These are phyloP conservation scores for Delphinella strobiligena DNA, from an alignment of 2,329 filamentous ascomycete genomes.

Conservation along the genomic window DNA sequence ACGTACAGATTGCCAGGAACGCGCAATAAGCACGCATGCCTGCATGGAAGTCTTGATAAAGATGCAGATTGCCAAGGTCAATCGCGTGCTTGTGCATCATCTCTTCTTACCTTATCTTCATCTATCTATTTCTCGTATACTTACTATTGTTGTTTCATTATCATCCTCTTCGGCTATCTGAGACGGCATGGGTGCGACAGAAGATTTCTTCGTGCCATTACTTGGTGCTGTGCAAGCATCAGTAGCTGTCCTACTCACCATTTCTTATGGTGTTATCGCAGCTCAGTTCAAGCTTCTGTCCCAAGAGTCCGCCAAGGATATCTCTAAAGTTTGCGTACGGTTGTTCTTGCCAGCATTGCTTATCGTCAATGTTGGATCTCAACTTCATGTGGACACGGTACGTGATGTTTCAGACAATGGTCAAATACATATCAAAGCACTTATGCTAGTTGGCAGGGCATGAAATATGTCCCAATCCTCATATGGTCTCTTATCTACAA, in stretches of 20 bases:
- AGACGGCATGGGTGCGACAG: background rate
- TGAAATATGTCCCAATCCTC: slow-evolving; percentile 16
- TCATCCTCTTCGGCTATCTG: background rate
- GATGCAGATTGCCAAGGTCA: background rate
- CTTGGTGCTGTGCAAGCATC: slow-evolving; percentile 44
- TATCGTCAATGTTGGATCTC: slow-evolving; percentile 40
- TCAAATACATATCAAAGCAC: background rate
- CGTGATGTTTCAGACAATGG: slow-evolving; percentile 14
- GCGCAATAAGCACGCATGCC: background rate
- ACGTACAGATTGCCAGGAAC: background rate
- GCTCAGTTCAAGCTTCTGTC: slow-evolving; percentile 39
- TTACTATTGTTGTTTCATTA: too few species aligned
- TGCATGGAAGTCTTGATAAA: background rate
- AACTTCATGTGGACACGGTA: slow-evolving; percentile 38
- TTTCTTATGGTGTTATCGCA: slow-evolving; percentile 39
- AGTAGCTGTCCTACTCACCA: slow-evolving; percentile 42
- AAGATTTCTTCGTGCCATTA: slow-evolving; percentile 29
- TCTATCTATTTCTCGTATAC: background rate
- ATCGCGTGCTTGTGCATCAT: background rate
- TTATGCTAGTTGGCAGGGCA: slow-evolving; percentile 11
- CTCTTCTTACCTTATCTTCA: background rate
- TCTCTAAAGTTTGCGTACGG: slow-evolving; percentile 40
- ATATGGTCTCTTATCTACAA: slow-evolving; percentile 42
- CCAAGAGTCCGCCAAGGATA: slow-evolving; percentile 36
- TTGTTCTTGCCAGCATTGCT: slow-evolving; percentile 43